phyloP scores from a whole-genome alignment of 2,329 filamentous ascomycete species.

The Thyridium curvatum region DNA sequence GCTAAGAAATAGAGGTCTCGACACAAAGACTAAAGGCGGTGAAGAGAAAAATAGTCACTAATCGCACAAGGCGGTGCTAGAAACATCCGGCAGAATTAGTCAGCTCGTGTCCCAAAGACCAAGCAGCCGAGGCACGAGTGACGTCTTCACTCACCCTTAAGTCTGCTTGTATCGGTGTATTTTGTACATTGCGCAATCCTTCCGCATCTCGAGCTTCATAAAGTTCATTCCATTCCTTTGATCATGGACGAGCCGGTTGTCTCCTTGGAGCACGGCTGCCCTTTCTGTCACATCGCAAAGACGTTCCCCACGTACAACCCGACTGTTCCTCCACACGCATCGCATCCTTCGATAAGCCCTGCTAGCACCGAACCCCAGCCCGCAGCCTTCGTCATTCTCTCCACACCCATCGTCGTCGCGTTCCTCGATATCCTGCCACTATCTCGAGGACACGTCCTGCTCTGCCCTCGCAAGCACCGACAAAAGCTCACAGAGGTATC shows the following conservation, averaged over 20 bases:
- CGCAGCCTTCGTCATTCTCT: constrained; percentile 62
- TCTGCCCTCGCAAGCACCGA: constrained; percentile 72
- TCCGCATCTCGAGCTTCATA: too few relatives aligned
- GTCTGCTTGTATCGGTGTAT: too few relatives aligned
- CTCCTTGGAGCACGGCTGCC: constrained; percentile 31
- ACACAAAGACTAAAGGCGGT: background rate
- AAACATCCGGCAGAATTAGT: background rate
- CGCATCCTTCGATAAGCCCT: constrained; percentile 24
- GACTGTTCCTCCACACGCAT: constrained; percentile 29
- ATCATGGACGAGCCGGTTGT: too few relatives aligned
- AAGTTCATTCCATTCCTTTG: too few relatives aligned
- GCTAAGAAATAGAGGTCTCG: background rate
- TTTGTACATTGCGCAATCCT: too few relatives aligned
- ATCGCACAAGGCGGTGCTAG: background rate
- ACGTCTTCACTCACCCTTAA: background rate
- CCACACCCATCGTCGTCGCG: constrained; percentile 70
- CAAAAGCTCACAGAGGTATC: constrained; percentile 70
- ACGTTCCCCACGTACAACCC: constrained; percentile 43
- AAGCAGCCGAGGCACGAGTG: background rate
- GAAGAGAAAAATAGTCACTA: background rate
- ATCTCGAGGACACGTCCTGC: constrained; percentile 72
- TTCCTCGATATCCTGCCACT: constrained; percentile 94
- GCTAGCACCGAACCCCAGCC: constrained; percentile 29
- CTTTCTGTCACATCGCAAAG: constrained; percentile 55
- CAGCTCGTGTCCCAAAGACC: too few relatives aligned